Evolutionary conservation across 2,329 filamentous ascomycete species (phyloP), one percentile per base, ranked within the genome.

Genomic region (Nannizzia gypsea): DNA sequence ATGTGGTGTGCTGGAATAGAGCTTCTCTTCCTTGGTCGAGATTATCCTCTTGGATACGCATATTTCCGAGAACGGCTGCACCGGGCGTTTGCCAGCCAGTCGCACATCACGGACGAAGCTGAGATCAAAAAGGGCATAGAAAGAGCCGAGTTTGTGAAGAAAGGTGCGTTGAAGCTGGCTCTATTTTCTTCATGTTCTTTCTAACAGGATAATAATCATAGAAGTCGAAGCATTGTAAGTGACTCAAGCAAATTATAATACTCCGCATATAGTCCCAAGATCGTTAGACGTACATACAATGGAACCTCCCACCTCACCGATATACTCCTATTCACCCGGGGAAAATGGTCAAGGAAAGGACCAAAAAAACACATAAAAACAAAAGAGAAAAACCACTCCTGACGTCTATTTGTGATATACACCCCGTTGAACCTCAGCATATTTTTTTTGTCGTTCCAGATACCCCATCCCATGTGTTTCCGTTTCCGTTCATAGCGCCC

Each of bases 161-260:
- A 95, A 80, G 90, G 90, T 90, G 69, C 60, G 69, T 61, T 6
- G 6, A 24, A 42, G 8, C 15, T 17, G 31, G 50, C 15, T 2
- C 13, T n/a, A 15, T 55, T 38, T 13, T 20, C 6, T 46, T n/a
- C 38, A 28, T 24, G 13, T 26, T 56, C 24, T n/a, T 42, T 11
- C 17, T 54, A 6, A 54, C 22, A 1, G 11, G n/a, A 36, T 31
- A 58, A 60, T 65, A 93, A 36, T 31, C 56, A 60, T 65, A 93
- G 92, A 96, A 72, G 89, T 97, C 62, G 91, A 96, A 76, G 87
- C 90, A 17, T 72, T 97, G 89, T 96, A 80, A 83, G 89, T 81
- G 5, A 36, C 11, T 31, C 26, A 31, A 34, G 13, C 24, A 54
- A 34, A 34, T 54, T 54, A 54, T 34, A n/a, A 54, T 17, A 54